Evolutionary conservation across 768 basidiomycete species (phyloP), one percentile per base, ranked within the genome.

Genomic region (Infundibulicybe gibba): DNA sequence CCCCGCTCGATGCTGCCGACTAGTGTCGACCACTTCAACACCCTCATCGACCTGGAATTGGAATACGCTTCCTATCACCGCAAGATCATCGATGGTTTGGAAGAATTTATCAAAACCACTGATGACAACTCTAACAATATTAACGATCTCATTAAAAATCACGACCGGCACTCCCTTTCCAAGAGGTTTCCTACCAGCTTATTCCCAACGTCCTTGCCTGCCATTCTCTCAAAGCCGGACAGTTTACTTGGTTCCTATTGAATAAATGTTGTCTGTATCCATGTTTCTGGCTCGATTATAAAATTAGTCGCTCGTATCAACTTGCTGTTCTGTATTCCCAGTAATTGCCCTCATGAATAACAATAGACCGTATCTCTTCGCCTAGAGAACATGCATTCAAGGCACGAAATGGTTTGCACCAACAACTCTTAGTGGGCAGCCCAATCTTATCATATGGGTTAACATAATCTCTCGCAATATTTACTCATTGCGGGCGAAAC

Each of bases 11-110:
- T 33, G 25, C 42, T 46, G 39, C 43, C 44, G 25, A 10, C 40
- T 49, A 86, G 84, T 44, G 67, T 69, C 35, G 60, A 52, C 15
- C 71, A 78, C 53, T 82, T 77, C 60, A 79, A 83, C 54, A 59
- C 51, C 12, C 60, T 86, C 25, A 71, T 85, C 25, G 71, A 72
- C 44, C 68, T 84, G 14, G 79, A 83, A 54, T 69, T 72, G 44
- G 72, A 75, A 44, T 85, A 83, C 52, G 66, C 74, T 32, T 60
- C 49, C 19, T 65, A 69, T 44, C 67, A 74, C 48, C 64, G 66
- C 37, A 62, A 68, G 25, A 61, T 80, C 34, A 57, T 68, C 41
- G 53, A 57, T 40, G 63, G 62, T 15, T 64, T 75, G 50, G 74
- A 76, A 33, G 72, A 74, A 14, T 60, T 76, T 45, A 61, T 65